Evolutionary conservation across 768 basidiomycete species (phyloP).

Genomic region (Fomitopsis pulvina): DNA sequence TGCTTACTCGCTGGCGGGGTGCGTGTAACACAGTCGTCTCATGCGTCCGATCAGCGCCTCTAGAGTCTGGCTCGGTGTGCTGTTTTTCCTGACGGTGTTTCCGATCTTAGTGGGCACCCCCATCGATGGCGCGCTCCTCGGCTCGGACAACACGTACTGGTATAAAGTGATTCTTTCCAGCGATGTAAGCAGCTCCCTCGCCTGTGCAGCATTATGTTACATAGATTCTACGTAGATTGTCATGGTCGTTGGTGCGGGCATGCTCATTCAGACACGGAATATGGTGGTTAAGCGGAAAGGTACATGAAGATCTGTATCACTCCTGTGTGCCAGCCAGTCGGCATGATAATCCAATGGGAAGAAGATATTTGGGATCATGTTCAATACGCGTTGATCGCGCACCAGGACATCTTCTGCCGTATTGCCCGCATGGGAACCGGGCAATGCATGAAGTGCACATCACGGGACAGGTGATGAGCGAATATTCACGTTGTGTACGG

Average conservation of each 20-base stretch:
- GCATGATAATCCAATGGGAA: too few relatives aligned
- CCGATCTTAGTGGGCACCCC: slow-evolving; percentile 19
- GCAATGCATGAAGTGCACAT: background rate
- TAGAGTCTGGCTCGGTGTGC: slow-evolving; percentile 17
- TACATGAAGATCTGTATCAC: too few relatives aligned
- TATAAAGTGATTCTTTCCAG: slow-evolving; percentile 17
- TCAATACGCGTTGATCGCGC: too few relatives aligned
- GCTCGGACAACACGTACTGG: slow-evolving; percentile 9
- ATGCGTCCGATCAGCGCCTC: background rate
- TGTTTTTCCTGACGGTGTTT: slow-evolving; percentile 12
- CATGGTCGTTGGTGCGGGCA: background rate
- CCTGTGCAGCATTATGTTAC: too few relatives aligned
- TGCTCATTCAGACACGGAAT: background rate
- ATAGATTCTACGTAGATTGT: too few relatives aligned
- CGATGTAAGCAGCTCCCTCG: slow-evolving; percentile 9
- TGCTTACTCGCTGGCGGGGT: too few relatives aligned
- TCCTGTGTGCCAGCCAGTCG: too few relatives aligned
- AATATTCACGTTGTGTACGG: too few relatives aligned
- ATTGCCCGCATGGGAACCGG: too few relatives aligned
- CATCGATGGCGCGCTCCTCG: slow-evolving; percentile 19
- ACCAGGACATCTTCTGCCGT: too few relatives aligned
- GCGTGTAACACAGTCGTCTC: background rate
- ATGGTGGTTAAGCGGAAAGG: background rate
- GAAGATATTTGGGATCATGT: too few relatives aligned
- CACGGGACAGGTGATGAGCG: background rate